These are phyloP conservation scores for Paraconiothyrium brasiliense DNA, from an alignment of 2,329 filamentous ascomycete species.

Conservation along the genomic window DNA sequence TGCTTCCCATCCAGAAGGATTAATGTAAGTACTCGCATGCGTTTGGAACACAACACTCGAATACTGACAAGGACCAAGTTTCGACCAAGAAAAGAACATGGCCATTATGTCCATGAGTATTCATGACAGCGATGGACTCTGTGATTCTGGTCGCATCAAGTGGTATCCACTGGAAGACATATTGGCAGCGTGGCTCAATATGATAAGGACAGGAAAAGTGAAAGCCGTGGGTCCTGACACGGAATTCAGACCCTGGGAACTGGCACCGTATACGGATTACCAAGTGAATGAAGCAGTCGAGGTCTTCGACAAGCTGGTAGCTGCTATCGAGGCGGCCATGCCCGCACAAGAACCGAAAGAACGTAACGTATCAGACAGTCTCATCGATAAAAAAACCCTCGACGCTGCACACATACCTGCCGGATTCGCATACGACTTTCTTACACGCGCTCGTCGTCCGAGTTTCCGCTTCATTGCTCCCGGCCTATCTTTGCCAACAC, in stretches of 20 bases:
- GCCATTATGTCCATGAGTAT: slow-evolving; percentile 20
- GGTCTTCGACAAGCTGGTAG: slow-evolving; percentile 23
- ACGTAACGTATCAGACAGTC: not conserved
- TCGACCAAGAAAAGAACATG: slow-evolving; percentile 22
- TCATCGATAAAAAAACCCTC: slow-evolving; percentile 17
- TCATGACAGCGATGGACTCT: slow-evolving; percentile 8
- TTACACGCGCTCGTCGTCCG: slow-evolving; percentile 20
- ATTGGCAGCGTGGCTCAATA: slow-evolving; percentile 27
- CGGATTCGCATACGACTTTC: slow-evolving; percentile 25
- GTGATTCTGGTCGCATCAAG: slow-evolving; percentile 16
- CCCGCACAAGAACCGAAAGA: not conserved
- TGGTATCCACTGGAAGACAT: slow-evolving; percentile 26
- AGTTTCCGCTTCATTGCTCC: slow-evolving; percentile 28
- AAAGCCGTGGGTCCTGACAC: slow-evolving; percentile 18
- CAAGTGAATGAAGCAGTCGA: slow-evolving; percentile 25
- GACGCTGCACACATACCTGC: slow-evolving; percentile 10
- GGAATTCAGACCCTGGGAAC: slow-evolving; percentile 23
- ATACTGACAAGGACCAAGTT: slow-evolving; percentile 15
- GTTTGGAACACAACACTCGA: no score
- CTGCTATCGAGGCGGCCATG: slow-evolving; percentile 24
- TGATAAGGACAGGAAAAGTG: slow-evolving; percentile 24
- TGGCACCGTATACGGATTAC: slow-evolving; percentile 20
- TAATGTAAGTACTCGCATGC: slow-evolving; percentile 13
- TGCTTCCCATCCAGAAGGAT: slow-evolving; percentile 11
- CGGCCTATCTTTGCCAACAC: slow-evolving; percentile 22